Percentiles rank a stretch among this genome's conserved stretches.
Evolutionary conservation across 2,329 filamentous ascomycete genomes (phyloP).

Genomic region (Boeremia lycopersici): DNA sequence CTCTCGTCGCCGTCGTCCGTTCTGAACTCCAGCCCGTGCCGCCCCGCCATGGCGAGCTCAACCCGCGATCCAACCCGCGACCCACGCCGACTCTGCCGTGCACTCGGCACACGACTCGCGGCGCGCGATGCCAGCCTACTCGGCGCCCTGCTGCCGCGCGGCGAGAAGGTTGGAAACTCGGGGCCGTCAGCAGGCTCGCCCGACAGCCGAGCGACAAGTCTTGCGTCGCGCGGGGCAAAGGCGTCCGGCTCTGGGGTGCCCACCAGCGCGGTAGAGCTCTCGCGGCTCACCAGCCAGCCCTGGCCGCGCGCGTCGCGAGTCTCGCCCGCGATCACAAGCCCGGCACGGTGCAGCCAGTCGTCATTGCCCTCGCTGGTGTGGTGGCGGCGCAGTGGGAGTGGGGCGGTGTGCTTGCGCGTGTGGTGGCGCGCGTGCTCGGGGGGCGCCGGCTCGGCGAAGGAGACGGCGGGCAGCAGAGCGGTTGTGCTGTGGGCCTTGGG

Average conservation of each 20-base stretch:
- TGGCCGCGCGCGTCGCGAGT: slow-evolving; percentile 67
- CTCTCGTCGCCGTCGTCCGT: slow-evolving; percentile 32
- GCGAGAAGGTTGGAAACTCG: slow-evolving; percentile 40
- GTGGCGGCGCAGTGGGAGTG: slow-evolving; percentile 34
- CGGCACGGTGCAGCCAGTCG: slow-evolving; percentile 66
- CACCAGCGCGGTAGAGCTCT: slow-evolving; percentile 61
- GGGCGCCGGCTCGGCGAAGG: slow-evolving; percentile 17
- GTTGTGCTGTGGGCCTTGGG: slow-evolving; percentile 56
- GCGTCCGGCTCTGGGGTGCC: slow-evolving; percentile 46
- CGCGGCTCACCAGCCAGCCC: slow-evolving; percentile 63
- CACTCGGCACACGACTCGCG: slow-evolving; percentile 48
- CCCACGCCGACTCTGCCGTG: slow-evolving; percentile 45
- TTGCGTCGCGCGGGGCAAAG: slow-evolving; percentile 22
- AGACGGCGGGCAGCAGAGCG: slow-evolving; percentile 44
- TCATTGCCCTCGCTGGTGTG: slow-evolving; percentile 47
- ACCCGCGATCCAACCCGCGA: slow-evolving; percentile 43
- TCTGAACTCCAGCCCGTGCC: slow-evolving; percentile 36
- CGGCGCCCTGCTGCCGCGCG: slow-evolving; percentile 35
- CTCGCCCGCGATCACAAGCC: slow-evolving; percentile 61
- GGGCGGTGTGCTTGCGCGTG: slow-evolving; percentile 39
- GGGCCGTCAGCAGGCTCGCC: slow-evolving; percentile 34
- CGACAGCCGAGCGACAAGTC: slow-evolving; percentile 37
- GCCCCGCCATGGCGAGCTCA: slow-evolving; percentile 46
- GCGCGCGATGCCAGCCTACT: slow-evolving; percentile 48
- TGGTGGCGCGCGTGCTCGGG: slow-evolving; percentile 30